Evolutionary conservation across 345 rosid genomes (phyloP).

Genomic region (Excoecaria cochinchinensis): DNA sequence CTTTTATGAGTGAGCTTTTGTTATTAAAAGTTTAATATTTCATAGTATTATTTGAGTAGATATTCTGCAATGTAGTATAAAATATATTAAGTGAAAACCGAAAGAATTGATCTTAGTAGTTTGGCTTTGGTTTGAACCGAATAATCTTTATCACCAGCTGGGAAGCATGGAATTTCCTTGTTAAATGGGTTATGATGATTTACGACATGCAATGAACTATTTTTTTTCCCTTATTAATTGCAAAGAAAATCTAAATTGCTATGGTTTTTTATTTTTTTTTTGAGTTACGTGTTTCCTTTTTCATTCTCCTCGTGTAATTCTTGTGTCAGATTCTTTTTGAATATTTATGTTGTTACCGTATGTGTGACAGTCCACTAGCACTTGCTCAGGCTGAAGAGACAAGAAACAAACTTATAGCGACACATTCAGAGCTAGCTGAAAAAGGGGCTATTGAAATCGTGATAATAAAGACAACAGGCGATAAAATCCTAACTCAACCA

Average conservation of each 20-base stretch:
- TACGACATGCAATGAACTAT: background rate
- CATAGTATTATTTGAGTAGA: background rate
- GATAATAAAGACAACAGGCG: slow-evolving; percentile 94
- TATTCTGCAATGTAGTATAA: background rate
- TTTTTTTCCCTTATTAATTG: background rate
- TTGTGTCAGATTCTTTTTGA: background rate
- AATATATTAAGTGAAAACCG: background rate
- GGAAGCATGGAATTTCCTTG: background rate
- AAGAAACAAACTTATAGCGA: slow-evolving; percentile 65
- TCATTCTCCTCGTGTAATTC: background rate
- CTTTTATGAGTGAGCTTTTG: background rate
- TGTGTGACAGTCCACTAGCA: slow-evolving; percentile 83
- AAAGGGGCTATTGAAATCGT: slow-evolving; percentile 91
- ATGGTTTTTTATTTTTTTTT: background rate
- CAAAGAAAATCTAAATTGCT: background rate
- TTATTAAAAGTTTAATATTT: background rate
- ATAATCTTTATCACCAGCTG: background rate
- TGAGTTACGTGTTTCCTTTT: background rate
- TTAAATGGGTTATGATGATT: background rate
- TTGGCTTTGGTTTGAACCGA: background rate
- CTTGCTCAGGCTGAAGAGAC: slow-evolving; percentile 99
- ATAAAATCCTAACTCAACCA: slow-evolving; percentile 82
- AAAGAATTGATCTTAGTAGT: background rate
- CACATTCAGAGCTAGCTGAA: slow-evolving; percentile 71
- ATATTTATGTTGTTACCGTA: slow-evolving; percentile 28